Base-by-base conservation (phyloP, 305 asterid species). In the Fraxinus platypoda region DNA sequence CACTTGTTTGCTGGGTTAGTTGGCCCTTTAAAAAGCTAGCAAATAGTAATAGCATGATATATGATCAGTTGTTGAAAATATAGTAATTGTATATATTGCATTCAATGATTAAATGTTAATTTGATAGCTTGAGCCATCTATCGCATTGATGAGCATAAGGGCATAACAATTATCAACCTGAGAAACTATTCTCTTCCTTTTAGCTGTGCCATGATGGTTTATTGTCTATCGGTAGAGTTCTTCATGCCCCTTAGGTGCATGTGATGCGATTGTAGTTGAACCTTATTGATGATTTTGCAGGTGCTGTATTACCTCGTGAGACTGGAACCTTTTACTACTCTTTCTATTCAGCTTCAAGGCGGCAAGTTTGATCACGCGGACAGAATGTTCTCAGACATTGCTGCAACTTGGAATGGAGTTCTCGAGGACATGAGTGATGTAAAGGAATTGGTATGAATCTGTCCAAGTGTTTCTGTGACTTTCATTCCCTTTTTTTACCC, bases 401-500 rank as follows among this genome's bases (percentile, higher is more conserved):
- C 88, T 90, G 97, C 97, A 68, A 94, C 99, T n/a, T 96, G 99
- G 99, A 89, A 86, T 87, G 97, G 99, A 84, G 96, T 96, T 89
- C 94, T 94, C 28, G 99, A 94, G 91, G 99, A 96, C 89, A 96
- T 96, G 98, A 96, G 98, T 85, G 99, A 96, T 76, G 95, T 94
- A 75, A 96, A 96, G 84, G 99, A 96, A 86, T 84, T 96, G 98
- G 99, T 96, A 92, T 78, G 41, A 33, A 80, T 87, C 81, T 82
- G 57, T 26, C 78, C 34, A 77, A 59, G 49, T 83, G 79, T 59
- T 11, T 9, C 64, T 74, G 31, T 30, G 74, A 19, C 72, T 84
- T 81, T 64, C 35, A 19, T 62, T 33, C 21, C 75, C 64, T 11
- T 31, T 23, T 23, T 82, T 33, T 38, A 12, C 62, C 78, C 25